Evolutionary conservation across 208 protist species (phyloP), one percentile per base, ranked within the genome.

Genomic region (Herpetomonas samuelpessoai): DNA sequence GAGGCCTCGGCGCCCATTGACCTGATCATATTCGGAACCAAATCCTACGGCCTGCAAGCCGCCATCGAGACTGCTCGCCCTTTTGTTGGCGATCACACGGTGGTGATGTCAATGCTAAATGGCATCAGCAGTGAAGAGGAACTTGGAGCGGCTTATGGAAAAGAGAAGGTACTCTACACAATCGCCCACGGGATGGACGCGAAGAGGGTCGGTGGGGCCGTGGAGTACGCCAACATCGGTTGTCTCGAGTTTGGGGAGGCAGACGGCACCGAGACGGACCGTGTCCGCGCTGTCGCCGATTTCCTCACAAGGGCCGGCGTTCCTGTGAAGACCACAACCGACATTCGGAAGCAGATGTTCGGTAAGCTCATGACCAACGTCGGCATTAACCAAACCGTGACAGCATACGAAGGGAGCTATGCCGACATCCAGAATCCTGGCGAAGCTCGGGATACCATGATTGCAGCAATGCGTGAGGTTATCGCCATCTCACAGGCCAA

Each of bases 341-440:
- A 62, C 38, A 61, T 61, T 22, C 22, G 45, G 48, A 26, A 45
- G 1, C 52, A 61, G 10, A 2, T 69, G 25, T 69, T 51, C 48
- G 52, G 51, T 26, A 69, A 69, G 30, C 35, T 69, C 10, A 69
- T 69, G 64, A 24, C 58, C 2, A 69, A 69, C 44, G 57, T 59
- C 6, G 64, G 64, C 22, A 44, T 69, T 14, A 69, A 69, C 24
- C 64, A 69, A 35, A 38, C 27, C 1, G 29, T 50, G 19, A 45
- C 64, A 2, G 53, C 51, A 3, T 52, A 45, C 24, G 55, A 69
- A 12, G 57, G 29, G 22, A 41, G 48, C 48, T 69, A 69, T 48
- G n/a, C 47, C 25, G 25, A 30, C 4, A 38, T 69, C 2, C 53
- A 62, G 44, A 47, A 25, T 10, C 46, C 47, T 25, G 27, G 46